Conservation (phyloP, 2,329 filamentous ascomycete species). For the Cladosporium sp. region DNA sequence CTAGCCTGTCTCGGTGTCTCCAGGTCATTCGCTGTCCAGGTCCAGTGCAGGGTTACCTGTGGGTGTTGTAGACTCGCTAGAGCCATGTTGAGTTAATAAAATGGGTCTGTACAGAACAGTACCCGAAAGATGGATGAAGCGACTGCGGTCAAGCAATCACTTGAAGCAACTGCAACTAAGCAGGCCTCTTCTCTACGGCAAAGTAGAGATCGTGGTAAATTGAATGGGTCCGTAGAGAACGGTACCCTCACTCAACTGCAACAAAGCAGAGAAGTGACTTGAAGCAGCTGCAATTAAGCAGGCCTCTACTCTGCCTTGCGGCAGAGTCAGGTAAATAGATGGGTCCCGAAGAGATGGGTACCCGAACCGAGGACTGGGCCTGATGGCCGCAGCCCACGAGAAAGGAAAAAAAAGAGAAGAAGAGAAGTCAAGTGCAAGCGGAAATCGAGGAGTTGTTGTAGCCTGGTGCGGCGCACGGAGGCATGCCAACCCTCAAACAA, state of each 20-base stretch:
- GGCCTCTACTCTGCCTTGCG: background rate
- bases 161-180: background rate
- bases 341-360: background rate
- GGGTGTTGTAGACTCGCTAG: background rate
- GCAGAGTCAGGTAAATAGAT: constrained; percentile 1
- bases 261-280: background rate
- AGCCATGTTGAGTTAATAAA: background rate
- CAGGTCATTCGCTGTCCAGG: background rate
- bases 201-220: background rate
- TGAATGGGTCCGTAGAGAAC: background rate
- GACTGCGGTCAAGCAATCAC: too few species aligned
- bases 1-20: background rate
- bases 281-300: background rate
- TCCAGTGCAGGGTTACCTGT: background rate
- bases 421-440: background rate
- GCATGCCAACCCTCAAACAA: background rate
- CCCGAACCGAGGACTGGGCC: background rate
- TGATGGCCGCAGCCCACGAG: background rate
- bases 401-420: background rate
- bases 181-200: background rate
- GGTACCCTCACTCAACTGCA: background rate
- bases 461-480: background rate
- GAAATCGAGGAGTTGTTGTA: background rate
- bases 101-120: background rate
- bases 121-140: background rate